These are phyloP conservation scores for Naumovozyma castellii DNA, from an alignment of 805 yeast genomes.

Conservation along the genomic window DNA sequence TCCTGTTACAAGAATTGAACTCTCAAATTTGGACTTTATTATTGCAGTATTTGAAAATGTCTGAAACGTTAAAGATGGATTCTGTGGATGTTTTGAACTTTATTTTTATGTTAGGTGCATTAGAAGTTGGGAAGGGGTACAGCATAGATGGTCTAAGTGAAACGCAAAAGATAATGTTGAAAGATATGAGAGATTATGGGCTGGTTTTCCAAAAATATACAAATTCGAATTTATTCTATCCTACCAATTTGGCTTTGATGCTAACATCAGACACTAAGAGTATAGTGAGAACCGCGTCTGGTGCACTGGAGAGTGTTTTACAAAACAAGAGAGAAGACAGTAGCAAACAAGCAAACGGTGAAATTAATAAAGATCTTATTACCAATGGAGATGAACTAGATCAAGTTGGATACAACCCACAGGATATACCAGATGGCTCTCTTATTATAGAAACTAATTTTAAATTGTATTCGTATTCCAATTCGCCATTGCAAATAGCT, in stretches of 20 bases:
- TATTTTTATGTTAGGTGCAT: constrained; percentile 84
- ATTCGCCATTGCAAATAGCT: constrained; percentile 91
- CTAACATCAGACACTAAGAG: constrained; percentile 76
- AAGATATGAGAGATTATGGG: constrained; percentile 86
- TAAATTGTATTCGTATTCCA: constrained; percentile 84
- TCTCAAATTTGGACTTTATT: constrained; percentile 91
- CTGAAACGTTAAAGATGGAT: constrained; percentile 82
- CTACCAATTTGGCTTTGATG: constrained; percentile 84
- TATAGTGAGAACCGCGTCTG: constrained; percentile 54
- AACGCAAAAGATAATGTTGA: constrained; percentile 79
- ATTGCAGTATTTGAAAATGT: constrained; percentile 75
- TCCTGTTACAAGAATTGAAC: constrained; percentile 81
- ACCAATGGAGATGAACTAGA: constrained; percentile 20
- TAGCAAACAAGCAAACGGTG: constrained; percentile 4
- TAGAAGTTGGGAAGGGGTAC: constrained; percentile 85
- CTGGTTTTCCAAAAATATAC: constrained; percentile 63
- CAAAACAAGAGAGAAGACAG: constrained; percentile 21
- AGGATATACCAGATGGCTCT: constrained; percentile 43
- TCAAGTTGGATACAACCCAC: constrained; percentile 18
- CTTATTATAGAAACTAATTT: constrained; percentile 89
- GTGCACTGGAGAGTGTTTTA: constrained; percentile 63
- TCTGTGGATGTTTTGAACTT: constrained; percentile 93
- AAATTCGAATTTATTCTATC: constrained; percentile 61
- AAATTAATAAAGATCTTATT: constrained; percentile 9
- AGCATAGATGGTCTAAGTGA: constrained; percentile 58